Evolutionary conservation across 768 basidiomycete genomes (phyloP), one percentile per base, ranked within the genome.

Genomic region (Trametopsis cervina): DNA sequence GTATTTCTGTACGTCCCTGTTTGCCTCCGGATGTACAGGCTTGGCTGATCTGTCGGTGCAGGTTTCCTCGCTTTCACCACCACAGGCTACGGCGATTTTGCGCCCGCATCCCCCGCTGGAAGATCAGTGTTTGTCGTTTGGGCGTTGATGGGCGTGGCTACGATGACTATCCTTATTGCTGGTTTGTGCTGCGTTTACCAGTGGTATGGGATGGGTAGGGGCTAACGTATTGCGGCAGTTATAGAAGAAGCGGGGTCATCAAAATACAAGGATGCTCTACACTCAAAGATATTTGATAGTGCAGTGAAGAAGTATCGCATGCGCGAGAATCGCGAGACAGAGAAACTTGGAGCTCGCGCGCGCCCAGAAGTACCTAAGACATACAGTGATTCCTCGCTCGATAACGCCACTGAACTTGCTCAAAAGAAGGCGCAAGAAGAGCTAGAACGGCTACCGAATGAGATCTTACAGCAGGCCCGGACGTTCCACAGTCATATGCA

Each of bases 61-160:
- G 85, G 85, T 59, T 83, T 86, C 56, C 66, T 84, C 42, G 63
- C 83, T 9, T 89, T 90, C 66, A 77, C 78, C 0, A 87, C 83
- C 0, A 80, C 89, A 23, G 88, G 87, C 12, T 86, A 81, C 54
- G 81, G 83, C n/a, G 87, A 89, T 56, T 66, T 72, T 12, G 54
- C 75, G 0, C 87, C 85, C 0, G 58, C 61, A 42, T 80, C 83
- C 0, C 77, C 82, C 10, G 78, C 83, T 2, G 89, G 88, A 10
- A 77, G 85, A 20, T 77, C 83, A 12, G 72, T 90, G 26, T 90
- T 90, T 60, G 74, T 89, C 35, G 76, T 79, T 2, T 89, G 88
- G 88, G 83, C 87, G 0, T 62, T 90, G 27, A 64, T 88, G 5
- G 89, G 86, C 13, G 81, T 89, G 12, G 85, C 73, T 1, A 78